These are phyloP conservation scores for Nicotiana tomentosiformis DNA, from an alignment of 257 asterid species.

Conservation along the genomic window DNA sequence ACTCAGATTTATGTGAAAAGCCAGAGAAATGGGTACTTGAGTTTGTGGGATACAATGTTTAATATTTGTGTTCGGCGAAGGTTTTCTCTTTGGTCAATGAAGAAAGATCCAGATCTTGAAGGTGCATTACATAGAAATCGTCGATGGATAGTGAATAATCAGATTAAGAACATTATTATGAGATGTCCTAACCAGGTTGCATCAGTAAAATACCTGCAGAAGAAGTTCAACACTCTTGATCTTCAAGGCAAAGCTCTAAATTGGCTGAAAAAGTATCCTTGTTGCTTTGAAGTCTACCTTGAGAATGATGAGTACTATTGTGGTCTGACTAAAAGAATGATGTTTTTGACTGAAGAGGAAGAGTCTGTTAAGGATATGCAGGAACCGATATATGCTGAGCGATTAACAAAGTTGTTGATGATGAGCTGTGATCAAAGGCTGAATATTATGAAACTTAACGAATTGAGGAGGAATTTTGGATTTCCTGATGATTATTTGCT, in stretches of 20 bases:
- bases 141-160: slow-evolving; percentile 88
- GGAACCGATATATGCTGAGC: slow-evolving; percentile 55
- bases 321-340: slow-evolving; percentile 61
- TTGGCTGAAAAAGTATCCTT: slow-evolving; percentile 89
- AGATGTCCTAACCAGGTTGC: slow-evolving; percentile 61
- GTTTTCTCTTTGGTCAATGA: slow-evolving; percentile 86
- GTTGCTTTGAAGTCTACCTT: slow-evolving; percentile 70
- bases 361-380: slow-evolving; percentile 61
- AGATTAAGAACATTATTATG: slow-evolving; percentile 69
- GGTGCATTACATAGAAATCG: slow-evolving; percentile 69
- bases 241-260: slow-evolving; percentile 80
- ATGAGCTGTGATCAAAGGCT: slow-evolving; percentile 72
- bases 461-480: slow-evolving; percentile 34
- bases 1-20: slow-evolving; percentile 13
- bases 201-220: slow-evolving; percentile 51
- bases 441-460: slow-evolving; percentile 59
- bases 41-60: slow-evolving; percentile 9
- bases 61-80: slow-evolving; percentile 19
- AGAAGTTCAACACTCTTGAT: slow-evolving; percentile 74
- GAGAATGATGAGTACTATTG: slow-evolving; percentile 57
- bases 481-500: slow-evolving; percentile 88
- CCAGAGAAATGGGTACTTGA: slow-evolving; percentile 18
- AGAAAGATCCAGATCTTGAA: slow-evolving; percentile 90
- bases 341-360: slow-evolving; percentile 75
- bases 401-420: slow-evolving; percentile 77